Conservation (phyloP, 2,329 filamentous ascomycete species). For the Penicillium digitatum region DNA sequence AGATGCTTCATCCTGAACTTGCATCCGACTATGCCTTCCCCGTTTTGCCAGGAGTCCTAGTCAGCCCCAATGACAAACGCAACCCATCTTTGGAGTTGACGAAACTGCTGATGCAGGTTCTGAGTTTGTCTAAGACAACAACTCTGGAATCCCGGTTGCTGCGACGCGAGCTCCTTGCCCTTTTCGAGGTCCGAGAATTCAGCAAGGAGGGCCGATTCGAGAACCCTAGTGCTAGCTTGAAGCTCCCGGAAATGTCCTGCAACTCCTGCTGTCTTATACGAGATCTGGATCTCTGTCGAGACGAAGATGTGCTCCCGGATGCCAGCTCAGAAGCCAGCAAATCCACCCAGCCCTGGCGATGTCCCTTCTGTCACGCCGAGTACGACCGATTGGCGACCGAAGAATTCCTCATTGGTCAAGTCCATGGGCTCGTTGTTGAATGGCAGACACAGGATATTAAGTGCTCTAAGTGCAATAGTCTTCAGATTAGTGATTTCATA, state of each 20-base stretch:
- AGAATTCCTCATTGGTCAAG: slow-evolving; percentile 71
- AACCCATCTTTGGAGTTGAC: slow-evolving; percentile 87
- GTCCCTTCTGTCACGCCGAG: slow-evolving; percentile 68
- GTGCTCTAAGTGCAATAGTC: slow-evolving; percentile 64
- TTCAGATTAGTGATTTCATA: slow-evolving; percentile 88
- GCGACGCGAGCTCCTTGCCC: slow-evolving; percentile 78
- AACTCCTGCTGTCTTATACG: slow-evolving; percentile 84
- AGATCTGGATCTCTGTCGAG: slow-evolving; percentile 88
- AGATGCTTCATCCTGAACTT: slow-evolving; percentile 83
- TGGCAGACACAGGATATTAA: slow-evolving; percentile 91
- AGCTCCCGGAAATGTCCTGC: slow-evolving; percentile 73
- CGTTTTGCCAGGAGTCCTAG: slow-evolving; percentile 54
- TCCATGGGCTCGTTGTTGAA: slow-evolving; percentile 69
- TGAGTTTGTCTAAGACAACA: slow-evolving; percentile 86
- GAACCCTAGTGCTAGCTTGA: slow-evolving; percentile 75
- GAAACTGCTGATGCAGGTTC: slow-evolving; percentile 87
- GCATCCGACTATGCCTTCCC: slow-evolving; percentile 86
- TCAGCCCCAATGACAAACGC: slow-evolving; percentile 47
- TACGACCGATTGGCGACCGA: slow-evolving; percentile 79
- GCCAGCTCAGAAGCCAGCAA: slow-evolving; percentile 29
- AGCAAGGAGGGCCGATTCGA: slow-evolving; percentile 78
- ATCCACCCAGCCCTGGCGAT: slow-evolving; percentile 61
- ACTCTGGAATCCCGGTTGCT: slow-evolving; percentile 81
- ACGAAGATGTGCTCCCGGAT: slow-evolving; percentile 70
- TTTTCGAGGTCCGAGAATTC: slow-evolving; percentile 96